phyloP scores from a whole-genome alignment of 2,329 filamentous ascomycete genomes.

The Ophiostoma sp. region DNA sequence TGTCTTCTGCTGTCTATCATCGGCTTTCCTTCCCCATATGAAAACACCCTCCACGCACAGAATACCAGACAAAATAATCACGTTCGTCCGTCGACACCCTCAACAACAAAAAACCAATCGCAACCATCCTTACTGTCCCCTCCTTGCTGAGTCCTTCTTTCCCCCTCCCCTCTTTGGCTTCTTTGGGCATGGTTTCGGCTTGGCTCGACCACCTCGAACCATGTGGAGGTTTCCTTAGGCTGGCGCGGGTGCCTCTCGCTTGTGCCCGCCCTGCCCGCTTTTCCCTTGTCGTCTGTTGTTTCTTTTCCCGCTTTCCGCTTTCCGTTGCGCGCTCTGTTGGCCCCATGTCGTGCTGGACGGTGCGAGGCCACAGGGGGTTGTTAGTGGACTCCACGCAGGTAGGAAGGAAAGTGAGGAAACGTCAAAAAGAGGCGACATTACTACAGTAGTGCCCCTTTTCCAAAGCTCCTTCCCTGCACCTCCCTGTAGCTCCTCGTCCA shows the following conservation, averaged over 20 bases:
- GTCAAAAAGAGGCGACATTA: background rate
- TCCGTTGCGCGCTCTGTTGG: background rate
- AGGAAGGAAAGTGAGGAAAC: background rate
- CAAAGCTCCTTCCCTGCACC: background rate
- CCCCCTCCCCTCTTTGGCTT: background rate
- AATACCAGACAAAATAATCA: background rate
- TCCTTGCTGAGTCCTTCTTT: background rate
- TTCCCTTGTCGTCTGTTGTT: background rate
- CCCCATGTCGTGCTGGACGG: background rate
- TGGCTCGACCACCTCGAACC: background rate
- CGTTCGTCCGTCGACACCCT: background rate
- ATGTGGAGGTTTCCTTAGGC: no score
- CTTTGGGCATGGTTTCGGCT: background rate
- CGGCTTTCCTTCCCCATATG: background rate
- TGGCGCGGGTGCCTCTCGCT: slow-evolving; percentile 6
- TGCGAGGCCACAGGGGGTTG: background rate
- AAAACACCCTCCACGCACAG: background rate
- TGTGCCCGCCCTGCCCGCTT: slow-evolving; percentile 3
- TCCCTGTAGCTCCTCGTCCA: background rate
- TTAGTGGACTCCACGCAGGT: background rate
- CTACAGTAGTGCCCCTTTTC: background rate
- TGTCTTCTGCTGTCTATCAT: background rate
- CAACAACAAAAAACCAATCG: background rate
- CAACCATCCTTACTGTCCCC: background rate
- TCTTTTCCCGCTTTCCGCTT: background rate